Base-by-base conservation (phyloP, 345 rosid species). In the Syzygium grande region DNA sequence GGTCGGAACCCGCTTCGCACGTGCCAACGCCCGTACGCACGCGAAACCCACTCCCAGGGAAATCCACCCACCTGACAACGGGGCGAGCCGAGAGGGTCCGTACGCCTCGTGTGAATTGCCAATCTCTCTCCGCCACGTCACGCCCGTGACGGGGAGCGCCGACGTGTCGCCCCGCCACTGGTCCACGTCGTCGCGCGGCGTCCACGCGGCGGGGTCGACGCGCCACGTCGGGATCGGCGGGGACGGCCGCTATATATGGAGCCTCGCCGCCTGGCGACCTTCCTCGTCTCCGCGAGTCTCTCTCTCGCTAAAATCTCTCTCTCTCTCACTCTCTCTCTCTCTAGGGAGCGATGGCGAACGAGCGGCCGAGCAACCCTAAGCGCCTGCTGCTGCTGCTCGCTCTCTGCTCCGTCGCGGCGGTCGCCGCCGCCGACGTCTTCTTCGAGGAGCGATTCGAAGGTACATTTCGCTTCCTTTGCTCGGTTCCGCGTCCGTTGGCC, bases 371-470 rank as follows among this genome's bases (percentile, higher is more conserved):
- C n/a, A 53, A 87, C 91, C 91, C 93, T 89, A 91, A 10, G 52
- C 52, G 83, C 27, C 46, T 92, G 14, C 87, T 95, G 8, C 34
- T 94, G 79, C 68, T 92, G 23, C 89, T 95, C 51, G 80, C 88
- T 16, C 88, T 91, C 52, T 79, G 87, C 87, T 92, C 91, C 27
- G 52, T 85, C 43, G 34, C 93, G 2, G 93, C 92, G 55, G 83
- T 94, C 90, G 94, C 94, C 14, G 93, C 95, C 14, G 96, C 99
- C 17, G 85, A 89, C 55, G 97, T 96, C 86, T 92, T 95, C 92
- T 98, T 98, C 91, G 99, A 97, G 89, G 99, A 97, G 52, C 98
- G 95, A 16, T 97, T 96, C 88, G 96, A 95, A 38, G 99, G 99
- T 98, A 94, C 14, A 34, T 58, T 56, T 55, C 86, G 46, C 52